Percentiles rank a stretch among this genome's conserved stretches.
phyloP scores from a whole-genome alignment of 2,329 filamentous ascomycete species.

The Meredithiella fracta region DNA sequence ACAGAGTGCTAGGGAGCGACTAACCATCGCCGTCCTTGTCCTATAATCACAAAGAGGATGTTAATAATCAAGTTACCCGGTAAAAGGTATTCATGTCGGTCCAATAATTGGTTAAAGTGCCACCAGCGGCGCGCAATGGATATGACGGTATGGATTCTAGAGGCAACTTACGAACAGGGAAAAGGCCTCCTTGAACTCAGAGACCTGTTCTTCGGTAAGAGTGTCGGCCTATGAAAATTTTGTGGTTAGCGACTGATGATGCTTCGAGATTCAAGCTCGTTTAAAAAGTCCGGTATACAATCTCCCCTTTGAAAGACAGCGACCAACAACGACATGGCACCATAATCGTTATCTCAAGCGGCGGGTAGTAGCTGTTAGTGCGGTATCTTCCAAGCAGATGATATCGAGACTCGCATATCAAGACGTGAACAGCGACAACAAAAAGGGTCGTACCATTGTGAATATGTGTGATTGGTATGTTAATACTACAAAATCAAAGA shows the following conservation, averaged over 20 bases:
- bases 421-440: neutral
- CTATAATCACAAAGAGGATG: slow-evolving; percentile 26
- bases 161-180: slow-evolving; percentile 80
- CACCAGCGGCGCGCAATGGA: neutral
- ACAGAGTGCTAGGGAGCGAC: slow-evolving; percentile 24
- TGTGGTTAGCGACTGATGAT: neutral
- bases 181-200: slow-evolving; percentile 99
- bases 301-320: neutral
- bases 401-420: neutral
- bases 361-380: neutral
- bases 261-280: neutral
- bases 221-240: slow-evolving; percentile 62
- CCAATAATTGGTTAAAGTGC: too few relatives aligned
- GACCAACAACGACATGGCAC: neutral
- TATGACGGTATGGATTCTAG: neutral
- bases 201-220: slow-evolving; percentile 98
- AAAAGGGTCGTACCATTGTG: slow-evolving; percentile 13
- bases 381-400: neutral
- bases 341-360: neutral
- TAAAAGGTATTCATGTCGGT: neutral
- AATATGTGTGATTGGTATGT: neutral
- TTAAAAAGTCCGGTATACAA: neutral
- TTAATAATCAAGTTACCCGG: slow-evolving; percentile 17
- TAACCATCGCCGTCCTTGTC: slow-evolving; percentile 86
- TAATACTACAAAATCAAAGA: slow-evolving; percentile 2